phyloP scores from a whole-genome alignment of 1,139 yeast genomes.

The Yamadazyma oceani region DNA sequence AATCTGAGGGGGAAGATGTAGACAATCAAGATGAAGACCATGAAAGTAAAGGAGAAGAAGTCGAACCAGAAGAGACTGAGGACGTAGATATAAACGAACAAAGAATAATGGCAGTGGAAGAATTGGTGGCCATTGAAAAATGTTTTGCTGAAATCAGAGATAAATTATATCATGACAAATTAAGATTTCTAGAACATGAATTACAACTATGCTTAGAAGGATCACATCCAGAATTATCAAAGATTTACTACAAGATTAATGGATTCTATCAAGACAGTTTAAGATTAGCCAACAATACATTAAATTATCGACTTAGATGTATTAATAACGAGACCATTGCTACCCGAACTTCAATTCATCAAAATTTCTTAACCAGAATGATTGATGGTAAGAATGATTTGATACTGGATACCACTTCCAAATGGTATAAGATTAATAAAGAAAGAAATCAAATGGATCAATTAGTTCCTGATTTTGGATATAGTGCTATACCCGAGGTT shows the following conservation, averaged over 20 bases:
- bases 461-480: slow-evolving; percentile 49
- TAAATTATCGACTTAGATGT: slow-evolving; percentile 72
- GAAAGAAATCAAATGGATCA: slow-evolving; percentile 87
- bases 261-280: slow-evolving; percentile 69
- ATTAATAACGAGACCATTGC: slow-evolving; percentile 82
- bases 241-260: slow-evolving; percentile 68
- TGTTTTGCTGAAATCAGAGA: slow-evolving; percentile 87
- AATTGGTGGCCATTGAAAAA: slow-evolving; percentile 74
- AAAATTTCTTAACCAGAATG: slow-evolving; percentile 69
- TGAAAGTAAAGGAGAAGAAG: slow-evolving; percentile 24
- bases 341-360: slow-evolving; percentile 77
- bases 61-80: slow-evolving; percentile 29
- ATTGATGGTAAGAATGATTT: slow-evolving; percentile 68
- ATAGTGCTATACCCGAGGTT: slow-evolving; percentile 35
- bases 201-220: slow-evolving; percentile 85
- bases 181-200: slow-evolving; percentile 75
- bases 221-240: slow-evolving; percentile 81
- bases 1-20: slow-evolving; percentile 7
- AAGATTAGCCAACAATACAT: slow-evolving; percentile 63
- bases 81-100: slow-evolving; percentile 48
- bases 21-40: slow-evolving; percentile 17
- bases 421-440: slow-evolving; percentile 90
- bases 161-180: slow-evolving; percentile 69
- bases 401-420: slow-evolving; percentile 73
- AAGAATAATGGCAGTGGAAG: slow-evolving; percentile 63